phyloP scores from a whole-genome alignment of 2,329 filamentous ascomycete species.

The Cytospora schulzeri region DNA sequence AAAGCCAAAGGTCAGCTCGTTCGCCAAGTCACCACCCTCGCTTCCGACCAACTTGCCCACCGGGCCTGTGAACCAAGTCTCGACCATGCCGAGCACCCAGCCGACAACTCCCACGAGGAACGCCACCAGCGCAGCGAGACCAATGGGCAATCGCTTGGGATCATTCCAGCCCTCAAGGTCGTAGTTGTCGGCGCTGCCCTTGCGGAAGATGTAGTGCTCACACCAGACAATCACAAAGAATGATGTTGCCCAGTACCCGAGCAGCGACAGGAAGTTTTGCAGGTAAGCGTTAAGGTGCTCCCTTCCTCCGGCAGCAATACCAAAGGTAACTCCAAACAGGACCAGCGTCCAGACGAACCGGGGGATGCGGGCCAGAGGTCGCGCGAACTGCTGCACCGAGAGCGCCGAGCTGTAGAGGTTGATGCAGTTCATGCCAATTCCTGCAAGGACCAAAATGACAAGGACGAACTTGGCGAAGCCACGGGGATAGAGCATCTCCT shows the following conservation, averaged over 20 bases:
- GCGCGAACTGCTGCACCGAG: constrained; percentile 44
- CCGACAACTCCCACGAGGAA: constrained; percentile 48
- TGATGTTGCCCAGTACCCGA: constrained; percentile 53
- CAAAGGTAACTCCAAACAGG: constrained; percentile 47
- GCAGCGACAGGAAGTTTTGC: constrained; percentile 49
- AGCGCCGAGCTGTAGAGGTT: constrained; percentile 43
- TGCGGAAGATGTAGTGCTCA: constrained; percentile 52
- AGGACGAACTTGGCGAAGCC: constrained; percentile 49
- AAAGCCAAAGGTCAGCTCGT: constrained; percentile 53
- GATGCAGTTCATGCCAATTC: constrained; percentile 50
- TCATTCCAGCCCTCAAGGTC: constrained; percentile 52
- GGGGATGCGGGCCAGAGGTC: constrained; percentile 45
- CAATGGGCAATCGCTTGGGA: constrained; percentile 45
- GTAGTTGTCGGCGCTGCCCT: constrained; percentile 45
- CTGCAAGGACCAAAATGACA: constrained; percentile 40
- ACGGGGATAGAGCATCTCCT: constrained; percentile 45
- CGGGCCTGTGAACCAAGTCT: constrained; percentile 56
- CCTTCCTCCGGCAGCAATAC: constrained; percentile 44
- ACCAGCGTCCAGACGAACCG: constrained; percentile 51
- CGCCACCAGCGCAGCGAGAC: constrained; percentile 44
- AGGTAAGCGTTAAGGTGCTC: constrained; percentile 47
- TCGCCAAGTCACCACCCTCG: constrained; percentile 52
- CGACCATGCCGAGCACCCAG: constrained; percentile 61
- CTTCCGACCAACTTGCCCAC: constrained; percentile 46
- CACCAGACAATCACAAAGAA: constrained; percentile 50